Percentiles rank a stretch among this genome's conserved stretches.
Conservation (phyloP, 1,284 basidiomycete genomes). For the Fistulina hepatica region DNA sequence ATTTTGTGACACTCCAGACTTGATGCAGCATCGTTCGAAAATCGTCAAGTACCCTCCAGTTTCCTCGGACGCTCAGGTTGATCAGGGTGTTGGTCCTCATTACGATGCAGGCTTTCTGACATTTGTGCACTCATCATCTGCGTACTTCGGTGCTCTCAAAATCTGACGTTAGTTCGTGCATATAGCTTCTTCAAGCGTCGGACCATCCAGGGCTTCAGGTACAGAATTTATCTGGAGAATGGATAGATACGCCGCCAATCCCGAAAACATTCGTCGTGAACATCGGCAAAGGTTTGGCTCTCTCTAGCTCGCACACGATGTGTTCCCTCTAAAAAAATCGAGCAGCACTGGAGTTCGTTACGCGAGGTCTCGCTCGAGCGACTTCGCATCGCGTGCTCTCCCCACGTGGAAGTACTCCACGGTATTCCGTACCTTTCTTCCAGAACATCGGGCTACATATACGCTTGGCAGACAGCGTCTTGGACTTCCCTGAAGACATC, state of each 20-base stretch:
- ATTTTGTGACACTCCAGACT: slow-evolving; percentile 41
- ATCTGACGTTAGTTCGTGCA: no score
- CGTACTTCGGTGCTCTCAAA: background rate
- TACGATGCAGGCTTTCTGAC: slow-evolving; percentile 63
- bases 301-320: background rate
- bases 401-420: slow-evolving; percentile 39
- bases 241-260: slow-evolving; percentile 67
- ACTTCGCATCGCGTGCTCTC: slow-evolving; percentile 63
- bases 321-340: background rate
- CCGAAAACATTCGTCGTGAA: slow-evolving; percentile 60
- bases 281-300: slow-evolving; percentile 53
- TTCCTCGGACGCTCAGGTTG: slow-evolving; percentile 26
- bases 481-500: slow-evolving; percentile 49
- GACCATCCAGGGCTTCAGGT: slow-evolving; percentile 55
- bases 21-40: slow-evolving; percentile 56
- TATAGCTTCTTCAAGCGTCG: slow-evolving; percentile 57
- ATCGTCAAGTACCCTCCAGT: slow-evolving; percentile 55
- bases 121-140: slow-evolving; percentile 32
- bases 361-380: slow-evolving; percentile 51
- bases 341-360: slow-evolving; percentile 52
- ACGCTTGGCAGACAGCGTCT: slow-evolving; percentile 34
- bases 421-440: slow-evolving; percentile 70
- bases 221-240: slow-evolving; percentile 55
- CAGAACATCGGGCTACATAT: slow-evolving; percentile 51
- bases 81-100: slow-evolving; percentile 64